Conservation (phyloP, 257 asterid species). For the Hygrophila difformis region DNA sequence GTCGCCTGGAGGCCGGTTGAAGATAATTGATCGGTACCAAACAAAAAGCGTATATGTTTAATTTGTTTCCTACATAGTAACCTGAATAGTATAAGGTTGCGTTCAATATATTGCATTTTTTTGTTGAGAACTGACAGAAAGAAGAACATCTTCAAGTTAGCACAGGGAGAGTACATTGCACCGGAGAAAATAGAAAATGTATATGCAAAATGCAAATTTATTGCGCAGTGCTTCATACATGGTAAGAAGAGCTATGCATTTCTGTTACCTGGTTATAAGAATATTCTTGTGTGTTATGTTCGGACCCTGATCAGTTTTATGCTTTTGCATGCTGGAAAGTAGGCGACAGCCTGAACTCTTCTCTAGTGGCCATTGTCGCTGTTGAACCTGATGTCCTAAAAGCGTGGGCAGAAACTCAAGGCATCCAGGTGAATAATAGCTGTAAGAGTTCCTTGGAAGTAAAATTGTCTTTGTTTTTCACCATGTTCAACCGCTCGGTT, state of each 20-base stretch:
- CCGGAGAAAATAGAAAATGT: conserved; percentile 90
- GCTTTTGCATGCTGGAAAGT: conserved; percentile 1
- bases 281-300: background rate
- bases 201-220: conserved; percentile 72
- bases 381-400: conserved; percentile 54
- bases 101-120: background rate
- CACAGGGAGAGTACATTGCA: conserved; percentile 95
- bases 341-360: conserved; percentile 72
- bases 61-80: too few species aligned
- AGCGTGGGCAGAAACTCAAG: conserved; percentile 56
- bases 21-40: conserved; percentile 78
- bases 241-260: conserved; percentile 35
- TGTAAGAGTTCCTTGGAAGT: too few species aligned
- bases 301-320: background rate
- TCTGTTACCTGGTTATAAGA: background rate
- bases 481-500: too few species aligned
- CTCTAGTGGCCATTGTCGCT: conserved; percentile 47
- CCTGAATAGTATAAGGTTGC: background rate
- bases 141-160: conserved; percentile 82
- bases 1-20: conserved; percentile 93
- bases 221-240: conserved; percentile 73
- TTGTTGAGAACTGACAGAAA: conserved; percentile 40
- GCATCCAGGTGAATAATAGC: conserved; percentile 38
- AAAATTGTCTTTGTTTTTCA: too few species aligned
- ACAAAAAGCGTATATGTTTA: too few species aligned